phyloP scores from a whole-genome alignment of 805 yeast genomes.

The Wickerhamomyces bovis region DNA sequence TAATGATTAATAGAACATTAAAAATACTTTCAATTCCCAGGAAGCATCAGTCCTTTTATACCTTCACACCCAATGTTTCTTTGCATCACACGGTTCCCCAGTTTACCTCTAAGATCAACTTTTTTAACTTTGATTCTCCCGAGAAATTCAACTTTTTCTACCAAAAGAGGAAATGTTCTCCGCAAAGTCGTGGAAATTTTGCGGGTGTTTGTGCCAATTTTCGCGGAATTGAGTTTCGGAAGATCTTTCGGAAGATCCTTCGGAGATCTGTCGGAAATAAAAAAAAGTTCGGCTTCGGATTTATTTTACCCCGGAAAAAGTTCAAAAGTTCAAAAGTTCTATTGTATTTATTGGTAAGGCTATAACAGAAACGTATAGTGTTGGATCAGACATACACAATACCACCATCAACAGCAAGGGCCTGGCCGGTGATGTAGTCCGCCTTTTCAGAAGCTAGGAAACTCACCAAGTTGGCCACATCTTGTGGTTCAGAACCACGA shows the following conservation, averaged over 20 bases:
- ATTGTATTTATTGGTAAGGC: background rate
- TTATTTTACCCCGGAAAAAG: background rate
- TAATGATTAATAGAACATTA: no score
- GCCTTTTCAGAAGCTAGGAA: conserved; percentile 32
- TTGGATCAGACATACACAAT: conserved; percentile 10
- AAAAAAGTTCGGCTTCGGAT: no score
- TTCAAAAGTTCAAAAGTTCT: no score
- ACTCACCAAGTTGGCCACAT: conserved; percentile 30
- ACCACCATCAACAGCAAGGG: conserved; percentile 34
- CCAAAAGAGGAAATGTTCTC: background rate
- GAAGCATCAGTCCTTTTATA: background rate
- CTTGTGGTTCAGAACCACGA: conserved; percentile 30
- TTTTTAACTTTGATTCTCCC: background rate
- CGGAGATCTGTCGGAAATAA: no score
- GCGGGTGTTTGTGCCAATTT: no score
- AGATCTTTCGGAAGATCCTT: no score
- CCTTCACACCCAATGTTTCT: no score
- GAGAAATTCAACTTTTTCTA: background rate
- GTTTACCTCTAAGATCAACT: background rate
- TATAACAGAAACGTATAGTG: no score
- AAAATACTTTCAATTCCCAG: no score
- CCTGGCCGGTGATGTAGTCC: conserved; percentile 31
- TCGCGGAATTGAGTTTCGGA: background rate
- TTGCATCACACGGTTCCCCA: background rate
- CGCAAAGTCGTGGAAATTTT: background rate